Evolutionary conservation across 225 moss, liverwort and hornwort genomes (phyloP), one percentile per base, ranked within the genome.

Genomic region (Sphagnum contortum): DNA sequence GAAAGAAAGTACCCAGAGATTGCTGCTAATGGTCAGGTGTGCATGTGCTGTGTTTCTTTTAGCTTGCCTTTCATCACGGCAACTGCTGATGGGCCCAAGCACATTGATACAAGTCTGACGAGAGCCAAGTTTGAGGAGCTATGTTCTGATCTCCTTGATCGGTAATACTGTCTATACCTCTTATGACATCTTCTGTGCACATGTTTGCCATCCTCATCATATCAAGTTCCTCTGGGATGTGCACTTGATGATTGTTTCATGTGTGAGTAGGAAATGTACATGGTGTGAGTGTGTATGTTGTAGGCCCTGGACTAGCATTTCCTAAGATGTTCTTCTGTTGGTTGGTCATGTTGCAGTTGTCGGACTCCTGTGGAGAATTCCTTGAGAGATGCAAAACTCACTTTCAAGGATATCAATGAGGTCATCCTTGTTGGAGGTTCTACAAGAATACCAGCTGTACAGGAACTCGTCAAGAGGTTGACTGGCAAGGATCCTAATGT

Each of bases 311-410:
- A 29, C 0, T 29, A 29, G 29, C 29, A 29, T 29, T 29, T 29
- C 29, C 29, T 29, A 29, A 29, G 29, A 29, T 29, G 29, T 29
- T 29, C 29, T 29, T 29, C 29, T 29, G 29, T 29, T 29, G 29
- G 29, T 29, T 29, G 29, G 29, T 29, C 29, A 29, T 52, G 52
- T 52, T 52, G 52, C 44, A 53, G 11, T 47, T 61, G 64, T 7
- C 72, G 77, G 83, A 73, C 79, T 76, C 80, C 83, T 48, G 83
- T 83, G 48, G 82, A 92, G 71, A 90, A 74, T 54, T 70, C 92
- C 3, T 62, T 96, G 75, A 81, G 79, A n/a, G 95, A 92, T 65
- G 95, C 92, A 0, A 92, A 92, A 67, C 75, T 96, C 60, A 88
- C 71, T 13, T 76, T 90, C 52, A 90, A 83, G 68, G 90, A 96